Evolutionary conservation across 1,139 yeast genomes (phyloP).

Genomic region (Lodderomyces elongisporus): DNA sequence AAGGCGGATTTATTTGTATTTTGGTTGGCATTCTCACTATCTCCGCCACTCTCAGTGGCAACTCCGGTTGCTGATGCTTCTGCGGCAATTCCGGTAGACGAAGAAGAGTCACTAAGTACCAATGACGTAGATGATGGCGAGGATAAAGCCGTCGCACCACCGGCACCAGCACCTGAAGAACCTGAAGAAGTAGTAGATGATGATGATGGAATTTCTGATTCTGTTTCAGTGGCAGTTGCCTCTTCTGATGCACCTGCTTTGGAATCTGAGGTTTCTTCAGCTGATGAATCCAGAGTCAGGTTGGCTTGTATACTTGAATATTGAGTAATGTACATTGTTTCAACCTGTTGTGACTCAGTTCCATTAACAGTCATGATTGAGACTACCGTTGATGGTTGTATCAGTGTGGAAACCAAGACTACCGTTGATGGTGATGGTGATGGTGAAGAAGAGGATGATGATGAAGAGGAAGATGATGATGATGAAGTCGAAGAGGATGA

Average conservation of each 20-base stretch:
- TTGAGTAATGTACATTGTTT: conserved; percentile 19
- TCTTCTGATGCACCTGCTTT: neutral
- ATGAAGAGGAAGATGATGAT: conserved; percentile 11
- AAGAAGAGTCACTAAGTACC: neutral
- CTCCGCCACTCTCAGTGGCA: neutral
- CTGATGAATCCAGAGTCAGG: no score
- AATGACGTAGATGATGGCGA: conserved; percentile 5
- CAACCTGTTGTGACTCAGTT: conserved; percentile 15
- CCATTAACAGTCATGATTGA: conserved; percentile 21
- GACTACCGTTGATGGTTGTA: conserved; percentile 12
- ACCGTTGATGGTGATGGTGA: conserved; percentile 2
- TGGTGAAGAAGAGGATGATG: conserved; percentile 5
- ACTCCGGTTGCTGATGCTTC: neutral
- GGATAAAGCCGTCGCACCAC: conserved; percentile 9
- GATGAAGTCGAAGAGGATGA: conserved; percentile 13
- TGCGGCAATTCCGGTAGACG: conserved; percentile 7
- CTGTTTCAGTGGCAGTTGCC: no score
- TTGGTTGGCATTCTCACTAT: neutral
- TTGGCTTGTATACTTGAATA: no score
- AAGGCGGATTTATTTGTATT: conserved; percentile 30
- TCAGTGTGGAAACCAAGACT: conserved; percentile 1
- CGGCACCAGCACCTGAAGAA: conserved; percentile 8
- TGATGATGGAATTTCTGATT: no score
- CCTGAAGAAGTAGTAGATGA: conserved; percentile 1
- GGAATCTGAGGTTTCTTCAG: conserved; percentile 1